Base-by-base conservation (phyloP, 176 grass and related monocot species). In the Aegilops speltoides region DNA sequence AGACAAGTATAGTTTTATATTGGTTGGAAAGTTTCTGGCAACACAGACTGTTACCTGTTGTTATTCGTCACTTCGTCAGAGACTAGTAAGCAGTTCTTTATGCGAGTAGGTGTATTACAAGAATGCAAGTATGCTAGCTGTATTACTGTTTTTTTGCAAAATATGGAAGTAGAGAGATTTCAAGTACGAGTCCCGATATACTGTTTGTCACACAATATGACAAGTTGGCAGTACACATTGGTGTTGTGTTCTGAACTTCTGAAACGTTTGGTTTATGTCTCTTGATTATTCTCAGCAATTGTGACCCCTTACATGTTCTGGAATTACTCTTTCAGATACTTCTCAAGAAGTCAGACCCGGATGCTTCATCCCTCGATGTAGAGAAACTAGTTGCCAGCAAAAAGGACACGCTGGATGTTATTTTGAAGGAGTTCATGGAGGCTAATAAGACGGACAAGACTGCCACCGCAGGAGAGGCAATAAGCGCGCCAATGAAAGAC, bases 281-380 rank as follows among this genome's bases (percentile, higher is more conserved):
- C 40, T 83, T 83, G 4, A 46, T 87, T 87, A 76, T 63, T 34
- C 34, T 68, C 17, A 16, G 19, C 33, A 82, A 59, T 81, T 33
- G 11, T 15, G 43, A 76, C 25, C 10, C 1, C 80, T 48, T 79
- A 52, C 4, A 19, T 75, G 2, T 79, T 80, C 23, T 41, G 23
- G 22, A 20, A 32, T 59, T 57, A 62, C 41, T 75, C 40, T 54
- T 78, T 84, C 92, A 99, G 97, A 96, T 99, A 91, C 85, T 93
- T 38, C 79, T 93, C 20, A 96, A 89, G 82, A 99, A 99, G 32
- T 86, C 90, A 12, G 85, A 97, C 57, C 90, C 93, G 11, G 88
- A 91, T 78, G 89, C 88, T n/a, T 93, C 94, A 69, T 96, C 89
- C 33, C 89, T 96, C 1, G 94, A 99, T 13, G 85, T 96, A 22